Percentiles rank a stretch among this genome's conserved stretches.
Conservation (phyloP, 2,329 filamentous ascomycete species). For the Triangularia setosa region DNA sequence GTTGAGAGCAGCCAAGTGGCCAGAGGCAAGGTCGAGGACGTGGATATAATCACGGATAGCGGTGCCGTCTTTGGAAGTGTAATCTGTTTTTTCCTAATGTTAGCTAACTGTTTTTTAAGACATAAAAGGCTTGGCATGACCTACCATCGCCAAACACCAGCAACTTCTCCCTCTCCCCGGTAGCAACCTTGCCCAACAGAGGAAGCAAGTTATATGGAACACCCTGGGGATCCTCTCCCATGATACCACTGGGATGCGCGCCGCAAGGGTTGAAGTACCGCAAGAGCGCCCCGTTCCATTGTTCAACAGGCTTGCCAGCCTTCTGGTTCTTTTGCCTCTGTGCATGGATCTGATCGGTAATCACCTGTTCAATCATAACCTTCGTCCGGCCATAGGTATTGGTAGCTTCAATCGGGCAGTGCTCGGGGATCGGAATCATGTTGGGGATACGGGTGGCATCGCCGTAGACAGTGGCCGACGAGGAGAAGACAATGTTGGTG, state of each 20-base stretch:
- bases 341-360: conserved; percentile 84
- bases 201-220: conserved; percentile 95
- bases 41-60: conserved; percentile 98
- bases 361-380: conserved; percentile 84
- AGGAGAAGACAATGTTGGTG: conserved; percentile 96
- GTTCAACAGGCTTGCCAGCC: conserved; percentile 68
- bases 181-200: conserved; percentile 90
- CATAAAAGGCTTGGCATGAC: conserved; percentile 28
- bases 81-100: conserved; percentile 56
- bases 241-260: conserved; percentile 89
- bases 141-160: conserved; percentile 89
- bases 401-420: conserved; percentile 92
- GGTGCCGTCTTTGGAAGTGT: conserved; percentile 83
- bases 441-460: conserved; percentile 92
- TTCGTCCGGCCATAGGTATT: conserved; percentile 99
- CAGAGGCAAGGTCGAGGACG: conserved; percentile 81
- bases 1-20: conserved; percentile 85
- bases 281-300: conserved; percentile 90
- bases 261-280: conserved; percentile 98
- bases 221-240: conserved; percentile 97
- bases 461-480: conserved; percentile 95
- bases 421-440: conserved; percentile 98
- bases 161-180: conserved; percentile 89
- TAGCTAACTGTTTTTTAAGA: not conserved
- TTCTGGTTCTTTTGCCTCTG: conserved; percentile 81